Conservation (phyloP, 164 flowering plant genomes). For the Macadamia integrifolia region DNA sequence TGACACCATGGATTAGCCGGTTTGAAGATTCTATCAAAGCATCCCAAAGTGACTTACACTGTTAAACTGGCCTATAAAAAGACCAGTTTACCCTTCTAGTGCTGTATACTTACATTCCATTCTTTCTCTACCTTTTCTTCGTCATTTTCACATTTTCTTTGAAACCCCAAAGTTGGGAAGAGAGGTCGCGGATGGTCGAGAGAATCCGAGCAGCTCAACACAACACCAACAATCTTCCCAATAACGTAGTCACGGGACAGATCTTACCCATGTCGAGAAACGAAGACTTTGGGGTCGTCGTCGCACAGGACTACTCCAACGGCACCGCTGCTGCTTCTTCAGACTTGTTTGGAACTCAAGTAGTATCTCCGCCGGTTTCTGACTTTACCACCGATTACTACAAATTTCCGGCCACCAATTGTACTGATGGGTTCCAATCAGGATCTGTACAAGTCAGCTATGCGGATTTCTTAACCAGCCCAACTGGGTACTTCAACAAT, state of each 20-base stretch:
- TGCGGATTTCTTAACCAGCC: slow-evolving; percentile 28
- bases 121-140: too few species aligned
- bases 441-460: neutral
- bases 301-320: too few species aligned
- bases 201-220: slow-evolving; percentile 46
- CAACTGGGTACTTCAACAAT: slow-evolving; percentile 15
- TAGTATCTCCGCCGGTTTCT: slow-evolving; percentile 34
- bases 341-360: slow-evolving; percentile 14
- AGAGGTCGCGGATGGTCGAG: slow-evolving; percentile 84
- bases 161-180: slow-evolving; percentile 27
- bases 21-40: too few species aligned
- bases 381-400: slow-evolving; percentile 37
- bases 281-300: too few species aligned
- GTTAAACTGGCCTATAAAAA: too few species aligned
- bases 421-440: slow-evolving; percentile 23
- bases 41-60: too few species aligned
- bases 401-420: slow-evolving; percentile 20
- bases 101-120: too few species aligned
- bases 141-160: too few species aligned
- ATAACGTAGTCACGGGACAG: neutral
- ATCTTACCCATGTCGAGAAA: too few species aligned
- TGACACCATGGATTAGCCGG: too few species aligned
- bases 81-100: too few species aligned
- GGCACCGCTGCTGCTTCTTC: too few species aligned
- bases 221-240: slow-evolving; percentile 1